These are phyloP conservation scores for Scleromitrula shiraiana DNA, from an alignment of 2,329 filamentous ascomycete genomes.

Conservation along the genomic window DNA sequence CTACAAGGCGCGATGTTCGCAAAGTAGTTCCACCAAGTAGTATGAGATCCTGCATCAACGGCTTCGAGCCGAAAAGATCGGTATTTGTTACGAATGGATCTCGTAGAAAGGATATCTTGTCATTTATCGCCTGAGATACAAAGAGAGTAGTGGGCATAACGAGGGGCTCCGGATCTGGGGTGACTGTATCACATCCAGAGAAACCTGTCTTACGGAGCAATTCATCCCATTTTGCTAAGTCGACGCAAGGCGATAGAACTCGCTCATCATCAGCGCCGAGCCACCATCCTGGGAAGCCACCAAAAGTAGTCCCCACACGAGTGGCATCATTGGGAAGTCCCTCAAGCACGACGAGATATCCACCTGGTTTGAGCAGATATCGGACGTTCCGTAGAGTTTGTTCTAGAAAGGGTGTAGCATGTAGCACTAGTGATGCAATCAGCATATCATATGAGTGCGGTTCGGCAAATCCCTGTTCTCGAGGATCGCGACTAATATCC, in stretches of 20 bases:
- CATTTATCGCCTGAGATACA: slow-evolving; percentile 9
- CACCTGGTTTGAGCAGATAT: slow-evolving; percentile 36
- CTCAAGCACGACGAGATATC: slow-evolving; percentile 36
- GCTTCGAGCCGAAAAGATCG: neutral
- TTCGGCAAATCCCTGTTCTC: slow-evolving; percentile 28
- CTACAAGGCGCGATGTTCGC: neutral
- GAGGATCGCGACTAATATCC: slow-evolving; percentile 30
- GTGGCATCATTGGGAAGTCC: slow-evolving; percentile 8
- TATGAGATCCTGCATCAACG: neutral
- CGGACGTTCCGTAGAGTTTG: slow-evolving; percentile 29
- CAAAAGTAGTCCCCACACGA: neutral
- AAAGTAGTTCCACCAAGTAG: neutral
- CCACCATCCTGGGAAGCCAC: slow-evolving; percentile 11
- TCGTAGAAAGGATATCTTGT: slow-evolving; percentile 3
- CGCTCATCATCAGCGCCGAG: slow-evolving; percentile 13
- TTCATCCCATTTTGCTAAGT: slow-evolving; percentile 16
- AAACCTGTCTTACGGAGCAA: slow-evolving; percentile 24
- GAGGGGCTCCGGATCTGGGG: slow-evolving; percentile 2
- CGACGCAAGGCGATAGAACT: neutral
- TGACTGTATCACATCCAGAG: slow-evolving; percentile 20
- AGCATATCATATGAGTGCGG: slow-evolving; percentile 32
- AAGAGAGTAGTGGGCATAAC: neutral
- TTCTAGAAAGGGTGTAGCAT: slow-evolving; percentile 30
- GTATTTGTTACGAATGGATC: slow-evolving; percentile 2
- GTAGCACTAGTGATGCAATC: slow-evolving; percentile 33